Conservation (phyloP, 1,284 basidiomycete genomes). For the Sporisorium exsertum region DNA sequence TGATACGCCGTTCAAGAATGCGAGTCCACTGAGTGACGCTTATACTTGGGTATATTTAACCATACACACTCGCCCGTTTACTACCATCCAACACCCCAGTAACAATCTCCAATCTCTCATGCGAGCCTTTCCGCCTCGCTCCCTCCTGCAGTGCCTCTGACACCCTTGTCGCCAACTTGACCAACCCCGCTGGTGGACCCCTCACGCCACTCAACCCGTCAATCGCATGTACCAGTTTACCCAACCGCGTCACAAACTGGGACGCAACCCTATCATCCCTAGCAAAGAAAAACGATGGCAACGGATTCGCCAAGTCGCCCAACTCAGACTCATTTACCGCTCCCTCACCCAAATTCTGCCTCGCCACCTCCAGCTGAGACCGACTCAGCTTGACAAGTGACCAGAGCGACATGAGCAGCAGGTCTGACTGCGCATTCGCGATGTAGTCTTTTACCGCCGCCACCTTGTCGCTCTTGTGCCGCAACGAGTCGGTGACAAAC, state of each 20-base stretch:
- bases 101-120: conserved; percentile 41
- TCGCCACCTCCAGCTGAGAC: conserved; percentile 13
- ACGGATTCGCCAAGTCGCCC: conserved; percentile 36
- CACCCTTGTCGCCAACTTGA: conserved; percentile 26
- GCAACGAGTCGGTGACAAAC: conserved; percentile 56
- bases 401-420: conserved; percentile 65
- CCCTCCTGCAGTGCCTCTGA: conserved; percentile 38
- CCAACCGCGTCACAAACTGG: conserved; percentile 31
- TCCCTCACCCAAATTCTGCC: background rate
- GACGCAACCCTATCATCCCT: conserved; percentile 57
- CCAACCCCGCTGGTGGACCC: conserved; percentile 12
- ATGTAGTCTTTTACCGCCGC: conserved; percentile 65
- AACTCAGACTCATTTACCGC: conserved; percentile 31
- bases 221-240: conserved; percentile 13
- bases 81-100: conserved; percentile 3
- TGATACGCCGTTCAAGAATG: too few relatives aligned
- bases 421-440: conserved; percentile 62
- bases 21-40: too few relatives aligned
- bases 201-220: conserved; percentile 11
- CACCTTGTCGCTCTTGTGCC: conserved; percentile 48
- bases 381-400: conserved; percentile 35
- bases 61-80: background rate
- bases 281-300: conserved; percentile 61
- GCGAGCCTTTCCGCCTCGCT: conserved; percentile 32
- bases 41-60: too few relatives aligned